Evolutionary conservation across 805 yeast species (phyloP).

Genomic region (Limtongia smithiae): DNA sequence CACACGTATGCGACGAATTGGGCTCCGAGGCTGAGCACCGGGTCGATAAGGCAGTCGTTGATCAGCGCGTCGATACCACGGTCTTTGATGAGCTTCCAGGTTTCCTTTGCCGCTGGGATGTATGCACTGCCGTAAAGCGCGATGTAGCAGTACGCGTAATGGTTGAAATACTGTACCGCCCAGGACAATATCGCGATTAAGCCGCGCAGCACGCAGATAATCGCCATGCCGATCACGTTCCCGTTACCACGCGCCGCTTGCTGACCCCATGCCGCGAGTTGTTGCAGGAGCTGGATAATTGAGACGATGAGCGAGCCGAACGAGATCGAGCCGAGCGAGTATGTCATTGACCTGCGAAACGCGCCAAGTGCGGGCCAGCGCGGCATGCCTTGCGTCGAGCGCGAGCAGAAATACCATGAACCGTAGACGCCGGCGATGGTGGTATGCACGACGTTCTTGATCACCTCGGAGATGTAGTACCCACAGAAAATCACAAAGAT

Average conservation of each 20-base stretch:
- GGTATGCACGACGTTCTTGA: slow-evolving; percentile 75
- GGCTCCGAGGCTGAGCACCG: slow-evolving; percentile 74
- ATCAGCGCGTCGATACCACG: slow-evolving; percentile 83
- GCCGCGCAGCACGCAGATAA: slow-evolving; percentile 51
- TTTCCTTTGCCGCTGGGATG: slow-evolving; percentile 70
- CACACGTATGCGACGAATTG: slow-evolving; percentile 67
- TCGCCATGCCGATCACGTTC: slow-evolving; percentile 50
- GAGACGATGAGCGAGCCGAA: slow-evolving; percentile 77
- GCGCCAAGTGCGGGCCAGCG: slow-evolving; percentile 76
- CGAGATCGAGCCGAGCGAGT: slow-evolving; percentile 85
- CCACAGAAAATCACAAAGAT: slow-evolving; percentile 79
- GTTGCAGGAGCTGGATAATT: slow-evolving; percentile 62
- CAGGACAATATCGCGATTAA: slow-evolving; percentile 67
- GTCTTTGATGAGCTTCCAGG: slow-evolving; percentile 70
- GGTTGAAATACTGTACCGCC: slow-evolving; percentile 81
- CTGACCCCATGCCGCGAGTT: slow-evolving; percentile 50
- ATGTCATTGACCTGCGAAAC: slow-evolving; percentile 72
- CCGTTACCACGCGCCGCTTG: slow-evolving; percentile 52
- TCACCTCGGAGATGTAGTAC: slow-evolving; percentile 75
- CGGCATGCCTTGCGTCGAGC: slow-evolving; percentile 76
- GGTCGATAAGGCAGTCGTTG: slow-evolving; percentile 76
- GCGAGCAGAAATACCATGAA: slow-evolving; percentile 81
- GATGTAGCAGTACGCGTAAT: slow-evolving; percentile 81
- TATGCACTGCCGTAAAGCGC: slow-evolving; percentile 84
- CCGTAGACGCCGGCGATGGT: slow-evolving; percentile 83